Evolutionary conservation across 2,329 filamentous ascomycete species (phyloP).

Genomic region (Cordyceps farinosa): DNA sequence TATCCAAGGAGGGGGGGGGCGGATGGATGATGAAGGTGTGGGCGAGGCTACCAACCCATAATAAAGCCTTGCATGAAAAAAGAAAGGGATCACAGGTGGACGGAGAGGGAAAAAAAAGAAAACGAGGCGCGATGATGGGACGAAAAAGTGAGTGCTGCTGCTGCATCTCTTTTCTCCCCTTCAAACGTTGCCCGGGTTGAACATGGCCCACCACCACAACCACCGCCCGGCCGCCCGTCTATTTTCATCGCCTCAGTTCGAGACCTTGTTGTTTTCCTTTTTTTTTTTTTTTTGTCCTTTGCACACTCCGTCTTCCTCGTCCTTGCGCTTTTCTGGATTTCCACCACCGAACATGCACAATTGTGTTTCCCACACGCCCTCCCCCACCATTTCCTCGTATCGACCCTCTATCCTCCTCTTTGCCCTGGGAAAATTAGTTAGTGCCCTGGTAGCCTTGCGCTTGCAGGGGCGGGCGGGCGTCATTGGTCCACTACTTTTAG

Average conservation of each 20-base stretch:
- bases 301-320: too few relatives aligned
- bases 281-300: not conserved
- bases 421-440: not conserved
- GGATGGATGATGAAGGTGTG: too few relatives aligned
- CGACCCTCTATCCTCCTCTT: not conserved
- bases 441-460: conserved; percentile 7
- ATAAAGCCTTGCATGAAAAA: not conserved
- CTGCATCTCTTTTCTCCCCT: not conserved
- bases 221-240: not conserved
- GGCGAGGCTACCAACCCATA: not conserved
- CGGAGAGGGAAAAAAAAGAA: not conserved
- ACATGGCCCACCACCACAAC: not conserved
- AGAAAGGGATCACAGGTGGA: not conserved
- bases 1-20: too few relatives aligned
- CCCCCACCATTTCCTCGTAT: not conserved
- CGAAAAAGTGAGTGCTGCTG: not conserved
- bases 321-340: too few relatives aligned
- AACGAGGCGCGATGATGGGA: not conserved
- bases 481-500: not conserved
- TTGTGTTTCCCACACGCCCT: not conserved
- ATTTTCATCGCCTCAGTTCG: not conserved
- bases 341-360: not conserved
- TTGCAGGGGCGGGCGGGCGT: not conserved
- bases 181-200: not conserved
- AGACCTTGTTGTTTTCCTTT: not conserved